Percentiles rank a stretch among this genome's conserved stretches.
Conservation (phyloP, 2,329 filamentous ascomycete genomes). For the Trichophyton schoenleinii region DNA sequence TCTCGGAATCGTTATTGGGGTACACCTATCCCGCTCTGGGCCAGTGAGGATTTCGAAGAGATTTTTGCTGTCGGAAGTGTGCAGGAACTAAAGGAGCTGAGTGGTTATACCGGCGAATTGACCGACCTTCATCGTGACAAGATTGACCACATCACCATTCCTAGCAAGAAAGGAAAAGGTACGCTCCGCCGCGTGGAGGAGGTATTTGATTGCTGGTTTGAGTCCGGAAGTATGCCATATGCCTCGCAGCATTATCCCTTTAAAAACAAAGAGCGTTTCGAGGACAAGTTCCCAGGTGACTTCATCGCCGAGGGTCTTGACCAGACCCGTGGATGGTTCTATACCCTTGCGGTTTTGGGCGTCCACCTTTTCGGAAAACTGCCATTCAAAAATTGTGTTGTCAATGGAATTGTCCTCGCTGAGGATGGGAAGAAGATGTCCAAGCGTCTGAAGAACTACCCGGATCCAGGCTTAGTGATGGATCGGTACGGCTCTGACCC, state of each 20-base stretch:
- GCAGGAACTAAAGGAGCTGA: constrained; percentile 69
- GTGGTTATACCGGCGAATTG: constrained; percentile 72
- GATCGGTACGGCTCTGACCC: constrained; percentile 83
- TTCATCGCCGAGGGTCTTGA: constrained; percentile 91
- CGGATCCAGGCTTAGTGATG: constrained; percentile 73
- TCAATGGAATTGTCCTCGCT: constrained; percentile 85
- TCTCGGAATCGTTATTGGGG: constrained; percentile 93
- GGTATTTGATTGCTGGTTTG: constrained; percentile 95
- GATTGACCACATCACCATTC: constrained; percentile 88
- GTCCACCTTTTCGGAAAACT: constrained; percentile 74
- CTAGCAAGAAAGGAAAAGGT: constrained; percentile 76
- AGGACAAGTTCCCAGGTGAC: constrained; percentile 73
- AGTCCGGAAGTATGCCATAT: constrained; percentile 93
- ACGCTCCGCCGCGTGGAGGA: constrained; percentile 68
- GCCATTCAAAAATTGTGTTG: constrained; percentile 92
- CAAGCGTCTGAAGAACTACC: constrained; percentile 92
- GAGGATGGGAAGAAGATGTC: constrained; percentile 99
- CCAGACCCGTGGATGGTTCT: constrained; percentile 95
- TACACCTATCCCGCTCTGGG: constrained; percentile 83
- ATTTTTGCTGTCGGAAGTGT: constrained; percentile 75
- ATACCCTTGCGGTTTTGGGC: constrained; percentile 77
- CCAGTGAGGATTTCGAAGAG: constrained; percentile 78
- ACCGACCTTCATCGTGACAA: constrained; percentile 84
- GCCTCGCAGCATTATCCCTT: constrained; percentile 86
- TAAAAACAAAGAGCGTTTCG: constrained; percentile 69